These are phyloP conservation scores for Aspergillus thermomutatus DNA, from an alignment of 2,329 filamentous ascomycete species.

Conservation along the genomic window DNA sequence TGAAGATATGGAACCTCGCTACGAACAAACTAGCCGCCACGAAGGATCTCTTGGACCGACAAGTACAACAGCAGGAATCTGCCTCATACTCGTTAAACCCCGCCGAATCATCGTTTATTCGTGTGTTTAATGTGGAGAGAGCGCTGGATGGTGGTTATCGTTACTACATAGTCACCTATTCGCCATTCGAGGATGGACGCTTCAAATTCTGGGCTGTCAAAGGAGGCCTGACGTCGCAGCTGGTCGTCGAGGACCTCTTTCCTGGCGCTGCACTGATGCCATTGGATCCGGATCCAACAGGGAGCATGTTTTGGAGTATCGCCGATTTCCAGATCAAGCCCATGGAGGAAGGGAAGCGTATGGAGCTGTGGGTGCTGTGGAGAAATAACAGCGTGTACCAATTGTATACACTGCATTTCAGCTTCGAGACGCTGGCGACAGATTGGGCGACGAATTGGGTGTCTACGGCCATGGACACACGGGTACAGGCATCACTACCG, in stretches of 20 bases:
- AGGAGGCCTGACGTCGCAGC: slow-evolving; percentile 53
- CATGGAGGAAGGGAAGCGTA: slow-evolving; percentile 51
- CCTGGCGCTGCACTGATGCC: slow-evolving; percentile 63
- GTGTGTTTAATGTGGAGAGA: slow-evolving; percentile 60
- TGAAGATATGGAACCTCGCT: slow-evolving; percentile 86
- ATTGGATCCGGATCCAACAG: slow-evolving; percentile 58
- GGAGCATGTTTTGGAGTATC: slow-evolving; percentile 74
- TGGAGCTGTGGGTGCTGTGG: slow-evolving; percentile 74
- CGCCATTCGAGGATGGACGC: slow-evolving; percentile 78
- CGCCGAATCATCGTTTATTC: slow-evolving; percentile 71
- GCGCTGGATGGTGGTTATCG: slow-evolving; percentile 45
- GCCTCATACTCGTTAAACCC: slow-evolving; percentile 77
- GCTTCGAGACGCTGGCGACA: slow-evolving; percentile 59
- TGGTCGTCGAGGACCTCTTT: slow-evolving; percentile 70
- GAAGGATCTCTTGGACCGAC: slow-evolving; percentile 71
- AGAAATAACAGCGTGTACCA: slow-evolving; percentile 79
- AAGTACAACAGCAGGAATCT: slow-evolving; percentile 63
- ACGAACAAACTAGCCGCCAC: slow-evolving; percentile 73
- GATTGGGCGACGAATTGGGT: slow-evolving; percentile 70
- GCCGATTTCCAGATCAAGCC: slow-evolving; percentile 68
- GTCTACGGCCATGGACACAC: slow-evolving; percentile 61
- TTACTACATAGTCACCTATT: slow-evolving; percentile 75
- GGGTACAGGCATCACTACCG: slow-evolving; percentile 52
- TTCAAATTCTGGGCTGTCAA: slow-evolving; percentile 91
- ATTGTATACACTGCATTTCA: slow-evolving; percentile 69